A percentile compares a stretch with the other conserved stretches of the same genome.
Conservation (phyloP, 2,329 filamentous ascomycete genomes). For the Penicillium sp. region DNA sequence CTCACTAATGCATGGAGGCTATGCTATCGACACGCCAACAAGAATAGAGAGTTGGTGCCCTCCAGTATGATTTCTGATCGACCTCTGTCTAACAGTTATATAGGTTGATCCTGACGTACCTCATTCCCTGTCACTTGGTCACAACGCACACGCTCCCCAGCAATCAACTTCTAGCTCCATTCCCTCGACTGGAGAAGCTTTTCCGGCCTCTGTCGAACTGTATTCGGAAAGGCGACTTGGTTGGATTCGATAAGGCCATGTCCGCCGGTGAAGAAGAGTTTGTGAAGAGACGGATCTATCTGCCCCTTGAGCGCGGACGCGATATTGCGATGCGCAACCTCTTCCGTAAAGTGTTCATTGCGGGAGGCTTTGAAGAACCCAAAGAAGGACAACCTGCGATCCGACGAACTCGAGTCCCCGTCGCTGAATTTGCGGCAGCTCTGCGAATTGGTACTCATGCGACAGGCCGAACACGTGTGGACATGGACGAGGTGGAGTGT, state of each 20-base stretch:
- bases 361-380: constrained; percentile 76
- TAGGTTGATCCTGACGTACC: constrained; percentile 88
- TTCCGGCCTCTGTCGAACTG: constrained; percentile 78
- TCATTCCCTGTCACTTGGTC: constrained; percentile 90
- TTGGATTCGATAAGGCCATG: constrained; percentile 81
- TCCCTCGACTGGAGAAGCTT: constrained; percentile 74
- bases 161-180: constrained; percentile 69
- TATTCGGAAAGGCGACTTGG: constrained; percentile 81
- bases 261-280: constrained; percentile 86
- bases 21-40: constrained; percentile 72
- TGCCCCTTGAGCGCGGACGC: constrained; percentile 88
- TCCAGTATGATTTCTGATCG: not conserved
- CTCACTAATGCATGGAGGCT: constrained; percentile 80
- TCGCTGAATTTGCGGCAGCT: constrained; percentile 83
- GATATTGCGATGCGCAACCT: constrained; percentile 92
- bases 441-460: constrained; percentile 70
- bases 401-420: constrained; percentile 73
- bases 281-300: constrained; percentile 88
- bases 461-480: constrained; percentile 62
- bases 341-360: constrained; percentile 86
- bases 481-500: constrained; percentile 94
- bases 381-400: constrained; percentile 69
- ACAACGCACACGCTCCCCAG: constrained; percentile 86
- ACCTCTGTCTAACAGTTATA: constrained; percentile 25
- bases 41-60: constrained; percentile 75